Base-by-base conservation (phyloP, 2,329 filamentous ascomycete genomes). In the Microdochium paspali region DNA sequence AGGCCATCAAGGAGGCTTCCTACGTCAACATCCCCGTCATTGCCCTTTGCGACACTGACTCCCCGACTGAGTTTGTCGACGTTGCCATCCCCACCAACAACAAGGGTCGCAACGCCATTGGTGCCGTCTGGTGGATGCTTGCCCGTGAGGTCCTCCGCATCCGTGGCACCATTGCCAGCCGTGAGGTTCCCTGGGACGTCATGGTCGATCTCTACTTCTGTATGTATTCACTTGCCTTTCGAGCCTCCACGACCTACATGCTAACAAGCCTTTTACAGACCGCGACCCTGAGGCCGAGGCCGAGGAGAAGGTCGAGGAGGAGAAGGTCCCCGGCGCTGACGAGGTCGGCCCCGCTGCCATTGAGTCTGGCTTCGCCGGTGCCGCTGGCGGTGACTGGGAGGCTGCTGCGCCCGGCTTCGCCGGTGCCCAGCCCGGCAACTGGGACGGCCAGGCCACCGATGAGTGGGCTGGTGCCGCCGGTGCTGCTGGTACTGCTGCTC, bases 11-110 rank as follows among this genome's bases (percentile, higher is more conserved):
- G 86, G 93, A 98, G 82, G 93, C 94, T 70, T 93, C 86, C 69
- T 98, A 98, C 77, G 93, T 98, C 80, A 98, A 98, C 85, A 97
- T 98, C 71, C 93, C 93, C 70, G 93, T 98, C 75, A 96, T 98
- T 67, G 93, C 90, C 66, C 90, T 98, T 63, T 93, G 87, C 80
- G 93, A 98, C 77, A 96, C 91, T 68, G 93, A 98, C 81, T 97
- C 93, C 53, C 93, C 93, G 66, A 97, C 93, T 73, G 91, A 98
- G 78, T 98, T 91, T 79, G 93, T 98, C 70, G 93, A 98, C 69
- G 89, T 97, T 73, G 93, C 93, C 74, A 98, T 98, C 76, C 93
- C 93, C 67, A 96, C 93, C 79, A 98, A 98, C 89, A 98, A 98
- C 89, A 98, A 98, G 87, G 91, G 90, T 80, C 91, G 93, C 71